Evolutionary conservation across 2,329 filamentous ascomycete species (phyloP), one percentile per base, ranked within the genome.

Genomic region (Blastomyces parvus): DNA sequence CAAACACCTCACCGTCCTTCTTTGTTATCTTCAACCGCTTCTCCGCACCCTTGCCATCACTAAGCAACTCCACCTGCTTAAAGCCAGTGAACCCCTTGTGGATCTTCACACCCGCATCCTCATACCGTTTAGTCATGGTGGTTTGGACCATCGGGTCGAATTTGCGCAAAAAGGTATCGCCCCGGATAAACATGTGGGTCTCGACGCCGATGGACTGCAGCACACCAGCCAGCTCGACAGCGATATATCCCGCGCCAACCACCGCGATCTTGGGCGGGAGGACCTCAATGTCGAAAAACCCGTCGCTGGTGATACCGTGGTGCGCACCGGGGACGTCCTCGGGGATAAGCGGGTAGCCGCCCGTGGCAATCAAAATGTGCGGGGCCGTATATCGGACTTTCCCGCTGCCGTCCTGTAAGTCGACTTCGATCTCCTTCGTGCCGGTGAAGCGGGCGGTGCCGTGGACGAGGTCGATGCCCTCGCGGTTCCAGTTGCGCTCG

Each of bases 101-200:
- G 22, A 83, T 71, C 44, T 77, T 74, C 30, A 83, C 73, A 14
- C 81, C 81, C 3, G 74, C 70, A 46, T 78, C 76, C 67, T 81
- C 80, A 65, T 83, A 83, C 50, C 78, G 75, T 62, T 78, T 75
- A 14, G 80, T 82, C 76, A 82, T 77, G 14, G 80, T 82, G 60
- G 80, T 72, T 68, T 81, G 79, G 60, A 82, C 71, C 79, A 82
- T 82, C 0, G 79, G 79, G 69, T 82, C 80, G 67, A 82, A 82
- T 66, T 78, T 81, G 65, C 80, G 74, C 66, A 82, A 69, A 65
- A 82, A 80, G 14, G 70, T 76, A 50, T 81, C 71, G 9, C 77
- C 76, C 14, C 80, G 76, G 66, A 82, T 80, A 69, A 81, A 81
- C 75, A 82, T 74, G 70, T 81, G 79, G 2, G 78, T 79, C 66